These are phyloP conservation scores for Tulasnella sp. DNA, from an alignment of 768 basidiomycete species.

Conservation along the genomic window DNA sequence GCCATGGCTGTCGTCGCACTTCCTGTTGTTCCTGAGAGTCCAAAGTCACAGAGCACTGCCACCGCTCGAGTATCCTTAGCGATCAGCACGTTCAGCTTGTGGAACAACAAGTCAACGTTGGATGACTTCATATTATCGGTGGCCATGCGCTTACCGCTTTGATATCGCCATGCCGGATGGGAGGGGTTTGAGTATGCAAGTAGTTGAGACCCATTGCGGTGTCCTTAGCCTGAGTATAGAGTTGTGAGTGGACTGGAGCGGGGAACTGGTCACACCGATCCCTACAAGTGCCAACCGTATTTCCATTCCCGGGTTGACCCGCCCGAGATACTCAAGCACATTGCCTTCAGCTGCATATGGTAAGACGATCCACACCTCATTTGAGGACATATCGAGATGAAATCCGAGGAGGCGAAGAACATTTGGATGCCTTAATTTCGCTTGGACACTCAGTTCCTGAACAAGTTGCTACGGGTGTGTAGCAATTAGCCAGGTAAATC, in stretches of 20 bases:
- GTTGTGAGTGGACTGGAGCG: neutral
- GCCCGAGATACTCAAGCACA: neutral
- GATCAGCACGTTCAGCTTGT: slow-evolving; percentile 5
- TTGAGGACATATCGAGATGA: neutral
- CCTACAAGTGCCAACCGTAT: neutral
- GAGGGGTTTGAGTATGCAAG: neutral
- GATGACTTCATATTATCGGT: no score
- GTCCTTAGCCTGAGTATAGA: neutral
- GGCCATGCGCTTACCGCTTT: neutral
- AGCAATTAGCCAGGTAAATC: neutral
- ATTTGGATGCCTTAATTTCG: neutral
- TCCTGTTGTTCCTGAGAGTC: no score
- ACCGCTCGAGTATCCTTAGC: neutral
- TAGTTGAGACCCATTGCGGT: neutral
- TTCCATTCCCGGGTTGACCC: neutral
- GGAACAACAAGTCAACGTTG: neutral
- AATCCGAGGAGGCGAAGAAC: slow-evolving; percentile 7
- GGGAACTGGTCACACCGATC: neutral
- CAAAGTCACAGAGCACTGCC: slow-evolving; percentile 14
- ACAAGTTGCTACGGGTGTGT: neutral
- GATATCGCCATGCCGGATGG: slow-evolving; percentile 6
- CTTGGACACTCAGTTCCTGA: neutral
- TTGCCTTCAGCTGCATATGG: neutral
- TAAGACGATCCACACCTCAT: neutral
- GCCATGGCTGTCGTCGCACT: no score